phyloP scores from a whole-genome alignment of 345 rosid species.

The Gossypium ekmanianum region DNA sequence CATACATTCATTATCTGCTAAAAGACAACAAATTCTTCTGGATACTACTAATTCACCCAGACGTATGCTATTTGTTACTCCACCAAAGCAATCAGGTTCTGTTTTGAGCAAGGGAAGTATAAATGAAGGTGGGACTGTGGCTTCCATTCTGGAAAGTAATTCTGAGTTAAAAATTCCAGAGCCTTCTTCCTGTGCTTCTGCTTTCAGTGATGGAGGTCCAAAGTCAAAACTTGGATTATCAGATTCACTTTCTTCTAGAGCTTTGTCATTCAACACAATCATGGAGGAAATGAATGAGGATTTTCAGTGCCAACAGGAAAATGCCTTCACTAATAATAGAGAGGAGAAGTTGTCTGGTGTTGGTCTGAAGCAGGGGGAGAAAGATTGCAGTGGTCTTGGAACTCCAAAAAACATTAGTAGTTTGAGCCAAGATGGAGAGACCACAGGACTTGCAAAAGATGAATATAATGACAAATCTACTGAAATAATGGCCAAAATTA shows the following conservation, averaged over 20 bases:
- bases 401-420: slow-evolving; percentile 19
- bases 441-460: slow-evolving; percentile 8
- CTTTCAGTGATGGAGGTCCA: slow-evolving; percentile 46
- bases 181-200: slow-evolving; percentile 40
- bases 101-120: slow-evolving; percentile 39
- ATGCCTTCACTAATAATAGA: slow-evolving; percentile 37
- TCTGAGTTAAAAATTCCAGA: slow-evolving; percentile 39
- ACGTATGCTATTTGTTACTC: slow-evolving; percentile 38
- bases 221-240: slow-evolving; percentile 42
- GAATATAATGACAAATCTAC: slow-evolving; percentile 29
- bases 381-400: slow-evolving; percentile 18
- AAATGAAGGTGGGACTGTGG: slow-evolving; percentile 33
- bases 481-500: slow-evolving; percentile 17
- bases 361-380: slow-evolving; percentile 23
- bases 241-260: slow-evolving; percentile 31
- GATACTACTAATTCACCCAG: slow-evolving; percentile 31
- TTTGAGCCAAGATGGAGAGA: slow-evolving; percentile 26
- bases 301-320: slow-evolving; percentile 13
- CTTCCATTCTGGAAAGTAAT: slow-evolving; percentile 41
- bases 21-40: slow-evolving; percentile 26
- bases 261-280: slow-evolving; percentile 31
- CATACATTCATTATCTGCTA: slow-evolving; percentile 32
- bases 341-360: slow-evolving; percentile 30
- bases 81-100: slow-evolving; percentile 42
- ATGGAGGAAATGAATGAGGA: slow-evolving; percentile 24